Conservation (phyloP, 805 yeast species). For the Cyberlindnera misumaiensis region DNA sequence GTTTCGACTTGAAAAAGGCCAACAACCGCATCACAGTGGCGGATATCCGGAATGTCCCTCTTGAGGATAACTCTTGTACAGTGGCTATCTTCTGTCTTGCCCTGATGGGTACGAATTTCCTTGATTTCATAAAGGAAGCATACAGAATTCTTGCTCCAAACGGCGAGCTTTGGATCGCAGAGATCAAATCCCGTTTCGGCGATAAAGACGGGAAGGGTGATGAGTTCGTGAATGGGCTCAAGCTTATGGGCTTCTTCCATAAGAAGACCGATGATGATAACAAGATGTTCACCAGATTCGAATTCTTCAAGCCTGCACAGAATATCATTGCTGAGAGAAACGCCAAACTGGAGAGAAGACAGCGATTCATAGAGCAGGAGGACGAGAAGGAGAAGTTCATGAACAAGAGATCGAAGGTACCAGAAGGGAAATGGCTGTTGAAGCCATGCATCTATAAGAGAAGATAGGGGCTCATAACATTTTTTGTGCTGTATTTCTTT, state of each 20-base stretch:
- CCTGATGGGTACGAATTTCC: slow-evolving; percentile 93
- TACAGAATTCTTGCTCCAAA: slow-evolving; percentile 78
- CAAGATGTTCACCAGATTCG: slow-evolving; percentile 92
- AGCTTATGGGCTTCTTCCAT: slow-evolving; percentile 78
- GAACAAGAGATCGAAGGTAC: slow-evolving; percentile 41
- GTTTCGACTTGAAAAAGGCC: slow-evolving; percentile 87
- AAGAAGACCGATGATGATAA: slow-evolving; percentile 80
- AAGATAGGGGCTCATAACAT: slow-evolving; percentile 35
- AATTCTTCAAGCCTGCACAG: slow-evolving; percentile 80
- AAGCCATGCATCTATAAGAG: slow-evolving; percentile 96
- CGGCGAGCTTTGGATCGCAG: slow-evolving; percentile 97
- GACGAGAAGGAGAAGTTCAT: slow-evolving; percentile 55
- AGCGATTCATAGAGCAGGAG: slow-evolving; percentile 66
- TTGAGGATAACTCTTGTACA: slow-evolving; percentile 70
- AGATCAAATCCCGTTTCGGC: slow-evolving; percentile 84
- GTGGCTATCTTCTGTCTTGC: slow-evolving; percentile 92
- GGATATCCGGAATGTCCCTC: slow-evolving; percentile 86
- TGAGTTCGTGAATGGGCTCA: slow-evolving; percentile 77
- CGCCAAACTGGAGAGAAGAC: slow-evolving; percentile 54
- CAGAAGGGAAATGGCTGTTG: slow-evolving; percentile 84
- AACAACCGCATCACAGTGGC: slow-evolving; percentile 94
- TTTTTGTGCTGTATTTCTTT: too few relatives aligned
- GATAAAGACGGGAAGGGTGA: slow-evolving; percentile 69
- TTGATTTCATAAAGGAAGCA: slow-evolving; percentile 89
- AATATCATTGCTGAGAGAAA: slow-evolving; percentile 58